phyloP scores from a whole-genome alignment of 2,329 filamentous ascomycete genomes.

The Fusarium avenaceum region DNA sequence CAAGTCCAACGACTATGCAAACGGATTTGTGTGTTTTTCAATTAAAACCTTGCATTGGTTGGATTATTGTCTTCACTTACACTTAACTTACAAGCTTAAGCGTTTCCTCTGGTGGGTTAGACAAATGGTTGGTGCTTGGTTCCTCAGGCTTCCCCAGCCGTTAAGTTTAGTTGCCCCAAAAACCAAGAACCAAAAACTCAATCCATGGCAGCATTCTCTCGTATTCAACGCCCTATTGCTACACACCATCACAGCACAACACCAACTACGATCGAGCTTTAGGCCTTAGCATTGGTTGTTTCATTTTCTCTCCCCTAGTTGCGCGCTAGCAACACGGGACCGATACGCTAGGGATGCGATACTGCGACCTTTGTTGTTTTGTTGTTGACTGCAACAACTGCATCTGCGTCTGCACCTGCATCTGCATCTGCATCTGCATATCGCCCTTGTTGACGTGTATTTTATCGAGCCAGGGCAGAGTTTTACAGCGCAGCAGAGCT shows the following conservation, averaged over 20 bases:
- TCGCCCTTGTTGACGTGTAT: conserved; percentile 20
- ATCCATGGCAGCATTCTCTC: conserved; percentile 42
- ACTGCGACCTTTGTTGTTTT: conserved; percentile 9
- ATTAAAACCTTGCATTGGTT: not conserved
- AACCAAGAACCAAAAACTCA: conserved; percentile 37
- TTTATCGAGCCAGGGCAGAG: conserved; percentile 20
- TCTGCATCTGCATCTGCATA: not conserved
- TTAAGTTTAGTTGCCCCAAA: conserved; percentile 14
- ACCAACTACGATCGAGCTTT: conserved; percentile 15
- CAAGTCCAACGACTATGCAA: not conserved
- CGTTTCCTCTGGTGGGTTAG: too few species aligned
- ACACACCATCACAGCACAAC: conserved; percentile 29
- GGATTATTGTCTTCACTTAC: not conserved
- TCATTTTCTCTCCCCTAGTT: conserved; percentile 15
- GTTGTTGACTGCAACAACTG: not conserved
- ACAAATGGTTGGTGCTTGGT: conserved; percentile 1
- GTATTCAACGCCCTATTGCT: conserved; percentile 44
- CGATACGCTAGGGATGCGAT: conserved; percentile 35
- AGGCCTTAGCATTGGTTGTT: conserved; percentile 31
- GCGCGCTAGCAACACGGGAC: conserved; percentile 35
- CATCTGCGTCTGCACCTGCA: too few species aligned
- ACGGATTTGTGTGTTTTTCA: not conserved
- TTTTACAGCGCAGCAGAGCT: conserved; percentile 2
- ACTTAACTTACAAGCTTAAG: not conserved
- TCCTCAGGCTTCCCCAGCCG: conserved; percentile 34